Evolutionary conservation across 345 rosid genomes (phyloP).

Genomic region (Dimocarpus longan): DNA sequence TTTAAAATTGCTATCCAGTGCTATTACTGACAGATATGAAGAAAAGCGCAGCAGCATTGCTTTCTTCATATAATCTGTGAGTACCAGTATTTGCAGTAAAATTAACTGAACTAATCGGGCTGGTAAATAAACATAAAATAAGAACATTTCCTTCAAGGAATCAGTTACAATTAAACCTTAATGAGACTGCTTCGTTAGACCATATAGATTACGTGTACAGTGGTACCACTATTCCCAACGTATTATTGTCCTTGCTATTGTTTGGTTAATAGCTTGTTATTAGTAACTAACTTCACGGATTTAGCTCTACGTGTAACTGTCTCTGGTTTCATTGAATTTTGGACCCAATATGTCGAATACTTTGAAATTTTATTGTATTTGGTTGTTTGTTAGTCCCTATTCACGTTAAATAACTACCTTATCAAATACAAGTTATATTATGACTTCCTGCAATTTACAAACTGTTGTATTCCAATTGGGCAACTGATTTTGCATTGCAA

Average conservation of each 20-base stretch:
- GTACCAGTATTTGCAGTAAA: neutral
- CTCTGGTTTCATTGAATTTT: neutral
- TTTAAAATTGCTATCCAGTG: neutral
- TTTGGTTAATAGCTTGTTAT: neutral
- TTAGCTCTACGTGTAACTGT: neutral
- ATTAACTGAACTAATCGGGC: neutral
- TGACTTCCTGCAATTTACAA: neutral
- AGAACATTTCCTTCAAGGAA: neutral
- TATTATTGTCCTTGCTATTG: neutral
- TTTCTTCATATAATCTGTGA: neutral
- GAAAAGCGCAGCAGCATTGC: neutral
- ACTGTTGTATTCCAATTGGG: neutral
- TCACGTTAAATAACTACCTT: neutral
- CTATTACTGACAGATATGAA: neutral
- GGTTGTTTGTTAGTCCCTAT: neutral
- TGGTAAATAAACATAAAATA: neutral
- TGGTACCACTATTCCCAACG: neutral
- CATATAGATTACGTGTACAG: neutral
- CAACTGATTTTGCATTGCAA: neutral
- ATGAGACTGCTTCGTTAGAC: constrained; percentile 1
- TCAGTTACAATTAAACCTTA: neutral
- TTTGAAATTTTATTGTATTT: neutral
- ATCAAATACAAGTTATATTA: neutral
- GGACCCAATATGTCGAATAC: neutral
- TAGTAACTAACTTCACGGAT: neutral